phyloP scores from a whole-genome alignment of 176 grass and related monocot genomes.

The Cenchrus fungigraminus region DNA sequence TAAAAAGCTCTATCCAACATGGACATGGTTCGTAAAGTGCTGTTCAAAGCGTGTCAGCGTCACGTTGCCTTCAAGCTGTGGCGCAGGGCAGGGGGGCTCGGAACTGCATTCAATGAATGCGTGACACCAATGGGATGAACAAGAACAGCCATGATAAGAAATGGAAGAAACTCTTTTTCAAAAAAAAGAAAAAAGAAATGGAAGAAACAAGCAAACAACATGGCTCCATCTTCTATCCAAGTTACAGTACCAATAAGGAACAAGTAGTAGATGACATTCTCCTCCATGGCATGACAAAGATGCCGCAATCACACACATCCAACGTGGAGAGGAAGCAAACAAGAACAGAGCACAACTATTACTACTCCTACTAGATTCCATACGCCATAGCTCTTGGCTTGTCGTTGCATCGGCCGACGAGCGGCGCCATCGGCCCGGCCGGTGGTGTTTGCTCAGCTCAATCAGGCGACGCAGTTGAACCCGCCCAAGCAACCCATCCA shows the following conservation, averaged over 20 bases:
- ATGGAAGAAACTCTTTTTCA: no score
- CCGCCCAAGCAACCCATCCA: conserved; percentile 29
- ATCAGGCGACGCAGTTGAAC: conserved; percentile 19
- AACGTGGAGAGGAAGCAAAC: background rate
- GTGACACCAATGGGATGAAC: no score
- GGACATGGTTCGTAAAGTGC: background rate
- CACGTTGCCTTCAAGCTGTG: background rate
- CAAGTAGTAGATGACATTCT: no score
- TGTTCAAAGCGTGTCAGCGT: background rate
- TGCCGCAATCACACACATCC: no score
- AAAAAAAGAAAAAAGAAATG: background rate
- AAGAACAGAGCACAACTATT: background rate
- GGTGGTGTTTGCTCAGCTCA: background rate
- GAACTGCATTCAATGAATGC: background rate
- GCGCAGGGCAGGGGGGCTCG: no score
- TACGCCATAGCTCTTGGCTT: background rate
- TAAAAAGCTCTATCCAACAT: background rate
- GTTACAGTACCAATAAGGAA: no score
- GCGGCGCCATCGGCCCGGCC: background rate
- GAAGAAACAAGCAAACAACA: background rate
- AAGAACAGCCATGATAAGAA: no score
- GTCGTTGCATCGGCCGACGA: background rate
- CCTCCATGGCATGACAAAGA: no score
- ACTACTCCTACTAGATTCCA: background rate
- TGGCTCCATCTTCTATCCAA: no score